A percentile compares a stretch with the other conserved stretches of the same genome.
phyloP scores from a whole-genome alignment of 768 basidiomycete genomes.

The Hemileccinum impolitum region DNA sequence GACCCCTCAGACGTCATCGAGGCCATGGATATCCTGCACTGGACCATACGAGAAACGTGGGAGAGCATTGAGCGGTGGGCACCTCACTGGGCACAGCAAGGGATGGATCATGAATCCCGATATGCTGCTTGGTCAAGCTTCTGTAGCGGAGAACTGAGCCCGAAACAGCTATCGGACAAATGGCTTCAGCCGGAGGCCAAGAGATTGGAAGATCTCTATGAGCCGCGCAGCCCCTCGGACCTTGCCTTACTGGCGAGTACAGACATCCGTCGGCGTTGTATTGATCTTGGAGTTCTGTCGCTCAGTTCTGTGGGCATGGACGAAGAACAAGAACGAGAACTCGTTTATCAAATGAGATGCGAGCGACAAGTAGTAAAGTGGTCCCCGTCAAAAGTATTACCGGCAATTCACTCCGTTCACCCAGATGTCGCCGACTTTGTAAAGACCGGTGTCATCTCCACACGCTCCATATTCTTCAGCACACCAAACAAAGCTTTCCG shows the following conservation, averaged over 20 bases:
- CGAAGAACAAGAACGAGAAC: no score
- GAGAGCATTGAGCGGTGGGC: background rate
- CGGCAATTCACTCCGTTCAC: background rate
- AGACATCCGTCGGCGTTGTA: background rate
- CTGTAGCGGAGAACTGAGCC: background rate
- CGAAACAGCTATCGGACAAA: background rate
- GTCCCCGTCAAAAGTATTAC: background rate
- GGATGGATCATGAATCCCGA: background rate
- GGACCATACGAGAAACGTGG: background rate
- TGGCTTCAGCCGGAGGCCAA: background rate
- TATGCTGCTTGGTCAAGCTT: background rate
- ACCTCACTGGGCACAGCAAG: background rate
- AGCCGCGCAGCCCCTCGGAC: background rate
- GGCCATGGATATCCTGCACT: background rate
- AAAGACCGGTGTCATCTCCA: background rate
- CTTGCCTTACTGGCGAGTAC: background rate
- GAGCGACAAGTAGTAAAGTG: background rate
- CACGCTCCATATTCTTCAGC: background rate
- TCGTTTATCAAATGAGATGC: background rate
- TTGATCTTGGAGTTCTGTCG: no score
- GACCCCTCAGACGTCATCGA: background rate
- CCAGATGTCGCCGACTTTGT: background rate
- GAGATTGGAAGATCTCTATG: background rate
- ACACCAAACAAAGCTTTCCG: background rate
- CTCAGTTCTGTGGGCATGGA: no score